Percentiles rank a stretch among this genome's conserved stretches.
These are phyloP conservation scores for Streptanthus diversifolius DNA, from an alignment of 345 rosid species.

Conservation along the genomic window DNA sequence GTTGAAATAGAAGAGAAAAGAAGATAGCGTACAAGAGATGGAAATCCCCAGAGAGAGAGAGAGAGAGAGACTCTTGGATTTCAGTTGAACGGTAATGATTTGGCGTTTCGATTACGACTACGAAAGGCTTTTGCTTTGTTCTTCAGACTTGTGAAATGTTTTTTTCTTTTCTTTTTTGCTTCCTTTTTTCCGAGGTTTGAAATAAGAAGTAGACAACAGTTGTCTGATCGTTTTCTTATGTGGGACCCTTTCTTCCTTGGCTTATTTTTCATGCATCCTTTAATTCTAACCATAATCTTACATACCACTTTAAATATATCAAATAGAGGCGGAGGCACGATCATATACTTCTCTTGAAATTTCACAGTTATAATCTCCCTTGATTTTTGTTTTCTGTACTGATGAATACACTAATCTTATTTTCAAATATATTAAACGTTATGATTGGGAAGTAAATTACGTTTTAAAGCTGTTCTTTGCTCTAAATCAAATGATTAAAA, in stretches of 20 bases:
- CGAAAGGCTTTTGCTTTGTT: conserved; percentile 23
- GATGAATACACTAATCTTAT: not conserved
- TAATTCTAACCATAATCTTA: not conserved
- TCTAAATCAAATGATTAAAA: conserved; percentile 4
- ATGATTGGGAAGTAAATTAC: not conserved
- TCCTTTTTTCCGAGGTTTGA: not conserved
- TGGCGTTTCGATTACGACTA: conserved; percentile 32
- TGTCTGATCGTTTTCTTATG: conserved; percentile 32
- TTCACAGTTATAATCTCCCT: not conserved
- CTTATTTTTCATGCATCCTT: conserved; percentile 28
- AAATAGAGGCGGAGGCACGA: not conserved
- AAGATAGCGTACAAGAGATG: conserved; percentile 28
- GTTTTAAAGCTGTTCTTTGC: not conserved
- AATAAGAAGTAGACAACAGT: conserved; percentile 14
- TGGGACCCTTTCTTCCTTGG: conserved; percentile 13
- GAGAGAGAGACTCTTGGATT: conserved; percentile 10
- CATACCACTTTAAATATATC: not conserved
- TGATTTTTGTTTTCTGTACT: not conserved
- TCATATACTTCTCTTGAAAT: not conserved
- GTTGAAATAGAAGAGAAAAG: conserved; percentile 10
- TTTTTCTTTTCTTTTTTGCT: not conserved
- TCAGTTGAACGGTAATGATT: conserved; percentile 36
- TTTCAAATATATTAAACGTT: not conserved
- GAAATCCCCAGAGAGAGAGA: not conserved
- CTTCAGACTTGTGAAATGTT: not conserved